Evolutionary conservation across 23 red algal species (phyloP).

Genomic region (Chondrus crispus): DNA sequence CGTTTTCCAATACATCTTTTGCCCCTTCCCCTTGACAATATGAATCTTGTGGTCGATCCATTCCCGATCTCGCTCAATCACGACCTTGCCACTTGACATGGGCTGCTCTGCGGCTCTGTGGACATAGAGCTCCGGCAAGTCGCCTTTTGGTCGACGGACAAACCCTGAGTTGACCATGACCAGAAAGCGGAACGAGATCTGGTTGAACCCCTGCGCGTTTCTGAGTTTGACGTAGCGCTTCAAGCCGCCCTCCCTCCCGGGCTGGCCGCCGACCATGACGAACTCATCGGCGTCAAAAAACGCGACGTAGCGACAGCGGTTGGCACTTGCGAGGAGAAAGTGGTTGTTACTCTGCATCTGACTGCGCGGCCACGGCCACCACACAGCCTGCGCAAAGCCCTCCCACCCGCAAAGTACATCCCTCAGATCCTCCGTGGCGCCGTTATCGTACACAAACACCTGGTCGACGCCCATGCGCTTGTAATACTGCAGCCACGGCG

Average conservation of each 20-base stretch:
- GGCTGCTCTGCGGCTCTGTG: slow-evolving; percentile 19
- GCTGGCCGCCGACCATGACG: slow-evolving; percentile 31
- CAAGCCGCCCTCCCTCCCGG: not conserved
- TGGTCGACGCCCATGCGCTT: slow-evolving; percentile 56
- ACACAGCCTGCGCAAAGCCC: slow-evolving; percentile 26
- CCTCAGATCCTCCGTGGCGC: not conserved
- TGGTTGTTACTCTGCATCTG: slow-evolving; percentile 51
- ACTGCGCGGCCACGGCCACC: slow-evolving; percentile 53
- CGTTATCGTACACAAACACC: slow-evolving; percentile 58
- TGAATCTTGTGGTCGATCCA: slow-evolving; percentile 14
- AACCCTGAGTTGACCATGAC: slow-evolving; percentile 42
- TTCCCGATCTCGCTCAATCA: not conserved
- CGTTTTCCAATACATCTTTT: slow-evolving; percentile 38
- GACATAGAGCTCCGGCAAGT: slow-evolving; percentile 43
- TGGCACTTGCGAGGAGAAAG: slow-evolving; percentile 11
- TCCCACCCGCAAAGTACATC: not conserved
- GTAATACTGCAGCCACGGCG: slow-evolving; percentile 46
- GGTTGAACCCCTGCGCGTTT: not conserved
- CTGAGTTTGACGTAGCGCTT: not conserved
- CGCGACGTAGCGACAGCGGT: slow-evolving; percentile 32
- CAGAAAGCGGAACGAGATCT: slow-evolving; percentile 24
- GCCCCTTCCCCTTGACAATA: slow-evolving; percentile 19
- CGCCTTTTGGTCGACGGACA: not conserved
- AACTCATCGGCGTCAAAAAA: slow-evolving; percentile 68
- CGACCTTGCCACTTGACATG: not conserved